Evolutionary conservation across 2,329 filamentous ascomycete species (phyloP).

Genomic region (Nemania abortiva): DNA sequence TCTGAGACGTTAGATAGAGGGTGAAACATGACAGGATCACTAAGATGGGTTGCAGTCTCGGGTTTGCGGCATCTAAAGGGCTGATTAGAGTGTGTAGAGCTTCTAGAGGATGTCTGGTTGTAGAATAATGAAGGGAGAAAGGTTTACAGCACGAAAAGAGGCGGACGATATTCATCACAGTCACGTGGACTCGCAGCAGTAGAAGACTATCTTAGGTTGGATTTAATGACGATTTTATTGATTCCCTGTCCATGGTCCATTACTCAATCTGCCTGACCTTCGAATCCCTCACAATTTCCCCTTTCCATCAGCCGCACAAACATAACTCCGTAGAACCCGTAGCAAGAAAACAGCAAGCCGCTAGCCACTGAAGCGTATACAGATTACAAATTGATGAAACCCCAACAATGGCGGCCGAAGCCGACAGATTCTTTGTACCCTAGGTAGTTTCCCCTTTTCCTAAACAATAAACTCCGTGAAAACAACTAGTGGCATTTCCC

Average conservation of each 20-base stretch:
- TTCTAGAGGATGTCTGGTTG: too few relatives aligned
- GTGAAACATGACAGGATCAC: too few relatives aligned
- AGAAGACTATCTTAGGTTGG: not conserved
- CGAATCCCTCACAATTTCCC: not conserved
- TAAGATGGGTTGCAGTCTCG: too few relatives aligned
- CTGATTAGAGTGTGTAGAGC: too few relatives aligned
- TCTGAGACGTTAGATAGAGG: too few relatives aligned
- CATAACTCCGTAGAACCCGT: not conserved
- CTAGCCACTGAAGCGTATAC: not conserved
- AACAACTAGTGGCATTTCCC: not conserved
- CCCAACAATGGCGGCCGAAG: too few relatives aligned
- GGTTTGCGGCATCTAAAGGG: too few relatives aligned
- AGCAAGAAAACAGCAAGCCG: not conserved
- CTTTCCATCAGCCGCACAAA: not conserved
- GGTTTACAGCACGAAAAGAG: too few relatives aligned
- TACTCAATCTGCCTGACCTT: too few relatives aligned
- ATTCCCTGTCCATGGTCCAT: not conserved
- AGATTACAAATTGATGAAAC: not conserved
- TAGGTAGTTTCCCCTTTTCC: not conserved
- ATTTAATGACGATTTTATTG: not conserved
- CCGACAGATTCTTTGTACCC: not conserved
- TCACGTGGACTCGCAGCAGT: not conserved
- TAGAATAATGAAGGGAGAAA: too few relatives aligned
- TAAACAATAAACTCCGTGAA: not conserved
- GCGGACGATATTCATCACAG: too few relatives aligned